Percentiles rank a stretch among this genome's conserved stretches.
These are phyloP conservation scores for Ceratocystiopsis sp. DNA, from an alignment of 2,329 filamentous ascomycete genomes.

Conservation along the genomic window DNA sequence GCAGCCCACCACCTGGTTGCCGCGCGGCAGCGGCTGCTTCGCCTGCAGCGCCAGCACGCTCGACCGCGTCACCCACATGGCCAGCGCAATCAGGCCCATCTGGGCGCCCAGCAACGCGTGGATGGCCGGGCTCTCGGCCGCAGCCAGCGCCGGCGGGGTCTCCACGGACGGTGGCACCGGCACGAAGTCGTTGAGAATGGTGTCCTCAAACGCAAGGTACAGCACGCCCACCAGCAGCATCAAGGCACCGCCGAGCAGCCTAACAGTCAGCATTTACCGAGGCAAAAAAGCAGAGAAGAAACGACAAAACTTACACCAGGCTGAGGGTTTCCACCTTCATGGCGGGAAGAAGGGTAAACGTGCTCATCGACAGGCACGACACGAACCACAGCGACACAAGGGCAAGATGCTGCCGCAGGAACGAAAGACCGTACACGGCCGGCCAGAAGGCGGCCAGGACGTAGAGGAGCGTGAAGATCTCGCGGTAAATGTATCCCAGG, in stretches of 20 bases:
- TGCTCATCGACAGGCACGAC: constrained; percentile 70
- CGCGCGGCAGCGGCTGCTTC: constrained; percentile 66
- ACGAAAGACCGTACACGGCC: constrained; percentile 50
- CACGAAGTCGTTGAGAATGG: constrained; percentile 28
- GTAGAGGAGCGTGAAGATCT: constrained; percentile 72
- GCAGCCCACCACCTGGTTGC: constrained; percentile 82
- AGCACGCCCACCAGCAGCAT: constrained; percentile 63
- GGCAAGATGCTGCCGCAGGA: constrained; percentile 47
- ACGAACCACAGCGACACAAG: constrained; percentile 56
- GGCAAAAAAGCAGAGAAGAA: neutral
- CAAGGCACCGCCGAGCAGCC: constrained; percentile 54
- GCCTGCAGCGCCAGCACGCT: constrained; percentile 75
- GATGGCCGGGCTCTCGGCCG: constrained; percentile 28
- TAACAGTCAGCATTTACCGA: constrained; percentile 16
- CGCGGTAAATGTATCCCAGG: constrained; percentile 77
- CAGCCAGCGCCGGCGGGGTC: constrained; percentile 2
- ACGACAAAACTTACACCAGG: constrained; percentile 42
- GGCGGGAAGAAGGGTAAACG: constrained; percentile 76
- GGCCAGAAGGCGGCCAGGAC: constrained; percentile 67
- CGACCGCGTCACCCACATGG: constrained; percentile 74
- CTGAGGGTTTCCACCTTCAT: constrained; percentile 65
- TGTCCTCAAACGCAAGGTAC: constrained; percentile 68
- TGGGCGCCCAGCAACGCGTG: constrained; percentile 49
- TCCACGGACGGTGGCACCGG: constrained; percentile 14
- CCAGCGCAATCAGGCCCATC: constrained; percentile 60